These are phyloP conservation scores for Somion occarium DNA, from an alignment of 1,284 basidiomycete genomes.

Conservation along the genomic window DNA sequence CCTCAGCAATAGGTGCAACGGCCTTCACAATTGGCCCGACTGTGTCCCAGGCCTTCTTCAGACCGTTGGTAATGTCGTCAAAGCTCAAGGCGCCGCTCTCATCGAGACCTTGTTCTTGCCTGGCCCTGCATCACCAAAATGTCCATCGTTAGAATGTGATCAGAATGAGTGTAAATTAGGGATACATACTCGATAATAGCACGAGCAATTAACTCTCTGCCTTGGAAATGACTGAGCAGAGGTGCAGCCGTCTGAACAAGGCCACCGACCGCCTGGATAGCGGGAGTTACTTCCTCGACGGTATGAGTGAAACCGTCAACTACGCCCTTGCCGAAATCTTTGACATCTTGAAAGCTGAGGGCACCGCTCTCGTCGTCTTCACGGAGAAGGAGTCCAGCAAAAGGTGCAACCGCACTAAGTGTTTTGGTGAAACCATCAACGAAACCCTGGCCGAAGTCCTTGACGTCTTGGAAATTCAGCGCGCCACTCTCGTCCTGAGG, in stretches of 20 bases:
- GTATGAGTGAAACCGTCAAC: neutral
- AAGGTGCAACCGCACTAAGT: neutral
- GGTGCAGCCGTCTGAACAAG: neutral
- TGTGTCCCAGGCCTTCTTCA: neutral
- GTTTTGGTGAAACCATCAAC: slow-evolving; percentile 1
- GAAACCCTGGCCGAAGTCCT: slow-evolving; percentile 4
- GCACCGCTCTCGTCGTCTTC: neutral
- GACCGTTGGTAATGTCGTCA: neutral
- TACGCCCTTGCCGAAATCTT: neutral
- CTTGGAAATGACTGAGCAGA: neutral
- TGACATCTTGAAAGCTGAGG: neutral
- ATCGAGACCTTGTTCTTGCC: neutral
- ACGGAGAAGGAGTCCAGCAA: neutral
- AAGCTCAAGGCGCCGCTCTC: neutral
- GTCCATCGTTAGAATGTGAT: too few species aligned
- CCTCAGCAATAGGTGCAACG: neutral
- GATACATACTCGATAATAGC: neutral
- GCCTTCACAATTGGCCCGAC: neutral
- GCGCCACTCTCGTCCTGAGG: slow-evolving; percentile 3
- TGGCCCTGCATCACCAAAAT: too few species aligned
- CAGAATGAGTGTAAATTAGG: too few species aligned
- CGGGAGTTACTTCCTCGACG: neutral
- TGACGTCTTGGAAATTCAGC: slow-evolving; percentile 1
- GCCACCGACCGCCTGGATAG: neutral
- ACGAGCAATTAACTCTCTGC: neutral